These are phyloP conservation scores for Fusarium fracticaudum DNA, from an alignment of 2,329 filamentous ascomycete species.

Conservation along the genomic window DNA sequence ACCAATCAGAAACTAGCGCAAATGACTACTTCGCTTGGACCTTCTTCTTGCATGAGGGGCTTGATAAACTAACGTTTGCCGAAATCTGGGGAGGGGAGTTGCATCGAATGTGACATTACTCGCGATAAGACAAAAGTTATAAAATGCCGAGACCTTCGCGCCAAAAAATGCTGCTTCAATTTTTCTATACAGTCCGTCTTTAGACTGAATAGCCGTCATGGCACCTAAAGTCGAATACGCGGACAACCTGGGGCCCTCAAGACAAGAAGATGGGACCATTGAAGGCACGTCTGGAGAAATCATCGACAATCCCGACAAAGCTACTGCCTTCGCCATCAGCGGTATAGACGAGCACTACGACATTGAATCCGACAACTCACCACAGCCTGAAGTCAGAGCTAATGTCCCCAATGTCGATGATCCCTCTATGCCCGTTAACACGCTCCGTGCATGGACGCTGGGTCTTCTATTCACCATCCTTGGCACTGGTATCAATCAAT, in stretches of 20 bases:
- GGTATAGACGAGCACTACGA: not conserved
- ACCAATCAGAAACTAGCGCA: not conserved
- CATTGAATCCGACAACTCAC: not conserved
- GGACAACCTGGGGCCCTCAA: not conserved
- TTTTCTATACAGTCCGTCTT: not conserved
- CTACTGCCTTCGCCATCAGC: not conserved
- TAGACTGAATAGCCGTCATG: not conserved
- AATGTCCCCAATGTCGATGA: conserved; percentile 4
- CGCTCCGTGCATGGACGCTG: not conserved
- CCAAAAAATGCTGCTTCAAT: not conserved
- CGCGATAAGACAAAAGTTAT: not conserved
- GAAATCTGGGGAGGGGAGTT: conserved; percentile 1
- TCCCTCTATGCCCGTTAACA: not conserved
- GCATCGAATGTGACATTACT: not conserved
- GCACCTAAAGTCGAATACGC: not conserved
- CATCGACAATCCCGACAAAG: not conserved
- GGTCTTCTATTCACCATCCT: not conserved
- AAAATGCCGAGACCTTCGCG: not conserved
- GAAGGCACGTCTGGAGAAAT: not conserved
- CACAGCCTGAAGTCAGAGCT: not conserved
- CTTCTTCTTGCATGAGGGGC: not conserved
- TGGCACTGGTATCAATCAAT: not conserved
- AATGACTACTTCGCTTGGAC: not conserved
- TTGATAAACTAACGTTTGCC: not conserved
- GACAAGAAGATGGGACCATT: not conserved